Base-by-base conservation (phyloP, 2,329 filamentous ascomycete species). In the Aureobasidium sp. region DNA sequence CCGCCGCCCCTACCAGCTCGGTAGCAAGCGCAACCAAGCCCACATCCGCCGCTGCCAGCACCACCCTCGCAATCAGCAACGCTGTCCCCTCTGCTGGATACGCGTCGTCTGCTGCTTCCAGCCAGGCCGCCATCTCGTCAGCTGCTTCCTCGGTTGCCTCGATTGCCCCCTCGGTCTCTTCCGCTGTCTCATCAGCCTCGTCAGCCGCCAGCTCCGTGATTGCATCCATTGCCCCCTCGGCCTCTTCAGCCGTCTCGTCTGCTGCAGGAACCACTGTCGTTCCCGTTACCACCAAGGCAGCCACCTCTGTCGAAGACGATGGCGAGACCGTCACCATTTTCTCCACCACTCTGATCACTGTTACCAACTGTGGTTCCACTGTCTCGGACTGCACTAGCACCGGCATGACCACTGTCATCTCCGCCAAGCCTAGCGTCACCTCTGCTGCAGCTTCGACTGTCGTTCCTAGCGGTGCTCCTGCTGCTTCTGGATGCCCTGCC, bases 401-500 rank as follows among this genome's bases (percentile, higher is more conserved):
- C n/a, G 63, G 46, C 51, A 60, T 61, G 46, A 37, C 60, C 29
- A 55, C 63, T 23, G 33, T 31, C 13, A 25, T 35, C 19, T 55
- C 59, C 10, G 53, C 60, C 15, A 33, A 49, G 31, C 49, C 62
- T 10, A 57, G 53, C 40, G 60, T 57, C 13, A 60, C 60, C 10
- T 54, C 54, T 38, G 53, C 60, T 19, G 50, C 55, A 15, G 55
- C 35, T 11, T 61, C 50, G 1, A 35, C 55, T 4, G 46, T 61
- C 15, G 51, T 57, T 19, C 29, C 40, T 40, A 40, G 19, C 9
- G 40, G 43, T 31, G 13, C 37, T 55, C 19, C 46, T 23, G 53
- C 49, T 23, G 47, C 57, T 17, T 57, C 61, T 17, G 53, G 38
- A 11, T 67, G 67, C 62, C 70, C 70, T 35, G 66, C 65, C 69